Base-by-base conservation (phyloP, 2,329 filamentous ascomycete species). In the Nemania sp. region DNA sequence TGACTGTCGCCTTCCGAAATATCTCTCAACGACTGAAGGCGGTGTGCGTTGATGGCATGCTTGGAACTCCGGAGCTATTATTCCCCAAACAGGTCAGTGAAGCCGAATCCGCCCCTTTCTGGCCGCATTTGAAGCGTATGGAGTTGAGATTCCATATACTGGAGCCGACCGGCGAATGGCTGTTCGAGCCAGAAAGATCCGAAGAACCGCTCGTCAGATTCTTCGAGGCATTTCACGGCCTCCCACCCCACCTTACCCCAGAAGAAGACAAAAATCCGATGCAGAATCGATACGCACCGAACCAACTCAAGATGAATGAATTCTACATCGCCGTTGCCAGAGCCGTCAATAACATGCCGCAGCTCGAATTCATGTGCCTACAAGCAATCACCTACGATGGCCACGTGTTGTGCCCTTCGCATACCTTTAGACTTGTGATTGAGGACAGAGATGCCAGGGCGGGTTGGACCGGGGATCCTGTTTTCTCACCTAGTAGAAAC, bases 31-130 rank as follows among this genome's bases (percentile, higher is more conserved):
- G 45, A 33, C 46, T 57, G 50, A 47, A 31, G 12, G 31, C 51
- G 14, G 47, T 54, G 12, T 22, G 43, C 17, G 28, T 34, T 3
- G 36, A 47, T 15, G 54, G 54, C 30, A 54, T 57, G 54, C 41
- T 57, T 1, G 43, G 51, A 7, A 54, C 54, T 17, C 47, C 54
- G 12, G 54, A 57, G 17, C 46, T 57, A 15, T 54, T 57, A 37
- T 57, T 50, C 46, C 54, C 54, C 20, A 36, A 31, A 22, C 15
- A 44, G 19, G 26, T 50, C 17, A 41, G 23, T 17, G 30, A 17
- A 9, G 41, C 17, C 31, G 51, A 34, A 9, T 46, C 41, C 5
- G 50, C 23, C 6, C 54, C 54, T 24, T 47, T 48, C 37, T 57
- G 54, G 54, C 41, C 54, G 11, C 47, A 34, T 17, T n/a, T 57